These are phyloP conservation scores for Trichaptum fuscoviolaceum DNA, from an alignment of 768 basidiomycete species.

Conservation along the genomic window DNA sequence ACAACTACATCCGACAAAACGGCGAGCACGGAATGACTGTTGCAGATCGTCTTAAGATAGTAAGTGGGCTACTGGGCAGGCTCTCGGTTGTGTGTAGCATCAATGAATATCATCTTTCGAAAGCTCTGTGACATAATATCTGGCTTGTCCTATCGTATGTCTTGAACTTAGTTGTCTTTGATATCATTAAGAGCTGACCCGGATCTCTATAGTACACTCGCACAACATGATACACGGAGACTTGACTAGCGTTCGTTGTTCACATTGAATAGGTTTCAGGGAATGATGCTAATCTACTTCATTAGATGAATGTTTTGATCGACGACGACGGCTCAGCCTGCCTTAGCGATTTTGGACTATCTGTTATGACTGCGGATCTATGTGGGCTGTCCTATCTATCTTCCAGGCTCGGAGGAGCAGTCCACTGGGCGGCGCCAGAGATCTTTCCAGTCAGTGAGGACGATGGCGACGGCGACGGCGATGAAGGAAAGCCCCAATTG, in stretches of 20 bases:
- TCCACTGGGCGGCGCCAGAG: background rate
- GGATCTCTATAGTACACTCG: background rate
- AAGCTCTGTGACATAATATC: background rate
- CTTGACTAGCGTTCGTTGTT: background rate
- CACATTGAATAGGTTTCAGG: background rate
- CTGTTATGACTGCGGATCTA: background rate
- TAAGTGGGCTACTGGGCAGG: background rate
- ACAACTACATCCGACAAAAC: background rate
- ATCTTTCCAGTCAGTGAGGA: background rate
- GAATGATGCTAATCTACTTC: background rate
- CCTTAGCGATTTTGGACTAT: background rate
- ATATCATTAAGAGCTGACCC: background rate
- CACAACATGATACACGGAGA: background rate
- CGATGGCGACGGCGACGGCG: background rate
- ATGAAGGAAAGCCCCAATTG: background rate
- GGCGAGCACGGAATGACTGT: background rate
- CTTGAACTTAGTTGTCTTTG: background rate
- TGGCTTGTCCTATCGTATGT: background rate
- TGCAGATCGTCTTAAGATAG: background rate
- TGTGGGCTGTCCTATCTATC: background rate
- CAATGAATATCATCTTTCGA: background rate
- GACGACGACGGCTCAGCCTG: background rate
- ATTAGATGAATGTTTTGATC: background rate
- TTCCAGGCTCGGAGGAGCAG: background rate
- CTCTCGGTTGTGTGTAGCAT: background rate